Evolutionary conservation across 805 yeast genomes (phyloP).

Genomic region (Wickerhamiella sergipiensis): DNA sequence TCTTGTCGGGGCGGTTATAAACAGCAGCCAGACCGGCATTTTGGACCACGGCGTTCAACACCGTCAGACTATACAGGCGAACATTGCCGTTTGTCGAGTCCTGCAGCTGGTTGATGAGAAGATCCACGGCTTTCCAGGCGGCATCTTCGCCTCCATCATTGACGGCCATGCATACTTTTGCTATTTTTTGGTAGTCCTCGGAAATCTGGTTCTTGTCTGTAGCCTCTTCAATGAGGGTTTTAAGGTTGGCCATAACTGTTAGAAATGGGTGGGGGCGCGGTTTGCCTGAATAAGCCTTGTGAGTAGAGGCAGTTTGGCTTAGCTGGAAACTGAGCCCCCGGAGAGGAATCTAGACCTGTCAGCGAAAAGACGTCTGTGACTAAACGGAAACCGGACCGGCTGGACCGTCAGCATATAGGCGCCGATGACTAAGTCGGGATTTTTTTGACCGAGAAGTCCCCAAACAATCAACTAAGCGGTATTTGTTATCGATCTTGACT

Average conservation of each 20-base stretch:
- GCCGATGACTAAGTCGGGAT: too few species aligned
- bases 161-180: constrained; percentile 56
- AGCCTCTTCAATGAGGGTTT: constrained; percentile 27
- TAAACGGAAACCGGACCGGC: too few species aligned
- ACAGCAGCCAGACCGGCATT: constrained; percentile 61
- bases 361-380: too few species aligned
- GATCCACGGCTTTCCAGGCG: constrained; percentile 32
- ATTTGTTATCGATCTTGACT: neutral
- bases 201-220: constrained; percentile 48
- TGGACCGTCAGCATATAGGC: too few species aligned
- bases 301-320: too few species aligned
- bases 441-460: too few species aligned
- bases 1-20: constrained; percentile 40
- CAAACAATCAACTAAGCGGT: neutral
- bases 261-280: neutral
- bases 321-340: too few species aligned
- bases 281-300: neutral
- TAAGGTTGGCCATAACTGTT: neutral
- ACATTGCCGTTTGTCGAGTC: constrained; percentile 46
- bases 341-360: too few species aligned
- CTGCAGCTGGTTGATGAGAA: constrained; percentile 35
- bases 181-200: constrained; percentile 55
- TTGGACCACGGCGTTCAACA: constrained; percentile 50
- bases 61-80: constrained; percentile 40
- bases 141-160: constrained; percentile 47